Evolutionary conservation across 805 yeast species (phyloP).

Genomic region (Pichia membranifaciens): DNA sequence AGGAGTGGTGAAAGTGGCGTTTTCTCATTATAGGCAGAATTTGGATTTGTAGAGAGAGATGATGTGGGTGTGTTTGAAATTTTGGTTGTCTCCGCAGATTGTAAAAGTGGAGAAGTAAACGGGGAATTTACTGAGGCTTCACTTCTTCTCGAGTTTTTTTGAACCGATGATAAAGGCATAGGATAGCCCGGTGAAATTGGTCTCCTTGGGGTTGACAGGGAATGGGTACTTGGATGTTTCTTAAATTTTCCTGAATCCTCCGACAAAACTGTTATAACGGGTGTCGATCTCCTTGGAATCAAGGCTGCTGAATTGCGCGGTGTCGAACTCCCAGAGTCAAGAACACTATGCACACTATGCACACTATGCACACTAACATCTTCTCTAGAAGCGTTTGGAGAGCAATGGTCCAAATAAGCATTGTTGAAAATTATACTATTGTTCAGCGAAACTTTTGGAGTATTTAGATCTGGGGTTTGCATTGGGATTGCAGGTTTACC

Average conservation of each 20-base stretch:
- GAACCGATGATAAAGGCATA: conserved; percentile 58
- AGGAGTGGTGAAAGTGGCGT: conserved; percentile 79
- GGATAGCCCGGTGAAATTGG: conserved; percentile 33
- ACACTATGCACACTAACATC: neutral
- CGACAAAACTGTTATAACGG: conserved; percentile 22
- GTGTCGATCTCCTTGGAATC: conserved; percentile 22
- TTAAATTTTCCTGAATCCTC: conserved; percentile 13
- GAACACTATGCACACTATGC: neutral
- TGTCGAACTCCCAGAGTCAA: conserved; percentile 20
- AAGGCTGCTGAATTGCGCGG: conserved; percentile 16
- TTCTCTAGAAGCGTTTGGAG: conserved; percentile 6
- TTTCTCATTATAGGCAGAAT: conserved; percentile 28
- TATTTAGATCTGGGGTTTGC: conserved; percentile 15
- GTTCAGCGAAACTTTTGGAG: conserved; percentile 8
- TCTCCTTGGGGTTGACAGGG: conserved; percentile 6
- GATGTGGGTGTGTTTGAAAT: conserved; percentile 1
- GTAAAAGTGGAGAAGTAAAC: conserved; percentile 49
- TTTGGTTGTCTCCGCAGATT: conserved; percentile 37
- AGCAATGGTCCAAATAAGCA: conserved; percentile 18
- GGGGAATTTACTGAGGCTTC: conserved; percentile 10
- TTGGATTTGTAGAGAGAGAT: neutral
- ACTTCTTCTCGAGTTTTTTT: conserved; percentile 38
- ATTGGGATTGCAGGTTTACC: neutral
- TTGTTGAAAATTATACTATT: conserved; percentile 19
- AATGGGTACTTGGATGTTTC: conserved; percentile 2